Evolutionary conservation across 805 yeast species (phyloP).

Genomic region (Yarrowia yakushimensis): DNA sequence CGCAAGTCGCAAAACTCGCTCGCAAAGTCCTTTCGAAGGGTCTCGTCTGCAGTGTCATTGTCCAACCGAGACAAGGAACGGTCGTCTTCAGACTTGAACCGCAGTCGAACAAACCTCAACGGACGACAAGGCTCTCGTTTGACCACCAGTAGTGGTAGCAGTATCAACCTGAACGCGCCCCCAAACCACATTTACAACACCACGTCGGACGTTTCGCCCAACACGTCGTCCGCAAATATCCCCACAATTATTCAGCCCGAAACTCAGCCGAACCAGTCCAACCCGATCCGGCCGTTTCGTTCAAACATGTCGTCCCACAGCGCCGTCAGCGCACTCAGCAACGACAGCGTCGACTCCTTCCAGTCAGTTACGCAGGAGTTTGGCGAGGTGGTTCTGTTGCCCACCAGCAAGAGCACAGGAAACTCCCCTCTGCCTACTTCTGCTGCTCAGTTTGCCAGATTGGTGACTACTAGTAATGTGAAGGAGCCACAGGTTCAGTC

Average conservation of each 20-base stretch:
- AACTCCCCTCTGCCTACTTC: background rate
- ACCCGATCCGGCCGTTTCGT: background rate
- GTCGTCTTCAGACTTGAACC: too few species aligned
- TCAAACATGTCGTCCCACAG: background rate
- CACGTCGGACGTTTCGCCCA: background rate
- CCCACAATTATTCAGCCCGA: background rate
- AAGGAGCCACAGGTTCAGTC: too few species aligned
- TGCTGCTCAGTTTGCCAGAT: background rate
- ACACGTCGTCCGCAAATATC: background rate
- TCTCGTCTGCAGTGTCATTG: background rate
- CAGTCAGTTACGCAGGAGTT: slow-evolving; percentile 21
- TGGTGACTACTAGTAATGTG: background rate
- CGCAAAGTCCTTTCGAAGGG: slow-evolving; percentile 8
- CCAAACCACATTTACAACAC: background rate
- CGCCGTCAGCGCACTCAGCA: background rate
- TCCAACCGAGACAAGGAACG: background rate
- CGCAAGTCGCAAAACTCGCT: slow-evolving; percentile 20
- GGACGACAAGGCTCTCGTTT: background rate
- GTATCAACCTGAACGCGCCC: background rate
- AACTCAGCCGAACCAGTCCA: background rate
- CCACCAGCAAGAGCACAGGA: background rate
- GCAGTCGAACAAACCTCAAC: background rate
- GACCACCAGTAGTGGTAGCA: background rate
- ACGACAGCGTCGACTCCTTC: slow-evolving; percentile 11
- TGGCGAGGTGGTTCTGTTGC: background rate